phyloP scores from a whole-genome alignment of 2,329 filamentous ascomycete species.

The Pseudopyrenochaeta lycopersici region DNA sequence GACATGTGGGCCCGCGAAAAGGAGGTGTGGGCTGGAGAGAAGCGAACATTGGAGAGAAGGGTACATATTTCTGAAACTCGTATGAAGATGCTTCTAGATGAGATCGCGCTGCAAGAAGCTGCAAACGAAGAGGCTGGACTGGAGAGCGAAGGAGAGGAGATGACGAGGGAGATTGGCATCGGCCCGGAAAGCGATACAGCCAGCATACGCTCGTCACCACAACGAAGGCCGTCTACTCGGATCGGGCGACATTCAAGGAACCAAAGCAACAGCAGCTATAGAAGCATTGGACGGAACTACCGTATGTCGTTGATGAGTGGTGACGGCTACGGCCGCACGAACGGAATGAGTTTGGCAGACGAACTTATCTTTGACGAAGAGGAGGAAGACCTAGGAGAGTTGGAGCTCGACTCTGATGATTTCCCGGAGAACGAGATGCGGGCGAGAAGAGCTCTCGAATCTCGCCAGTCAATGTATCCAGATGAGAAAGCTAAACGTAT shows the following conservation, averaged over 20 bases:
- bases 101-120: conserved; percentile 77
- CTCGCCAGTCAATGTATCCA: conserved; percentile 51
- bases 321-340: conserved; percentile 63
- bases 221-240: conserved; percentile 57
- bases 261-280: conserved; percentile 60
- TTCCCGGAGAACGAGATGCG: conserved; percentile 53
- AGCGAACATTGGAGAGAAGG: conserved; percentile 81
- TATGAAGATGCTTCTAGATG: conserved; percentile 83
- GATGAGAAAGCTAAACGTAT: conserved; percentile 59
- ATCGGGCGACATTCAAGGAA: conserved; percentile 67
- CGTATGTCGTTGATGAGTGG: conserved; percentile 74
- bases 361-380: conserved; percentile 89
- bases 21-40: conserved; percentile 84
- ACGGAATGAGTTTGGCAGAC: conserved; percentile 83
- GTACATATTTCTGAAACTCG: conserved; percentile 90
- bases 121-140: conserved; percentile 45
- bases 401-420: conserved; percentile 74
- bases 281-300: conserved; percentile 64
- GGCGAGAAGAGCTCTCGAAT: conserved; percentile 50
- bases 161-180: conserved; percentile 65
- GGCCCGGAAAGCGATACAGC: conserved; percentile 70
- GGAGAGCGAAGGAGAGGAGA: conserved; percentile 70
- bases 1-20: conserved; percentile 85
- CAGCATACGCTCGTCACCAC: conserved; percentile 71
- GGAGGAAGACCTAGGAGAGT: conserved; percentile 63